Evolutionary conservation across 75 land plant genomes (phyloP).

Genomic region (Chamaecyparis obtusa): DNA sequence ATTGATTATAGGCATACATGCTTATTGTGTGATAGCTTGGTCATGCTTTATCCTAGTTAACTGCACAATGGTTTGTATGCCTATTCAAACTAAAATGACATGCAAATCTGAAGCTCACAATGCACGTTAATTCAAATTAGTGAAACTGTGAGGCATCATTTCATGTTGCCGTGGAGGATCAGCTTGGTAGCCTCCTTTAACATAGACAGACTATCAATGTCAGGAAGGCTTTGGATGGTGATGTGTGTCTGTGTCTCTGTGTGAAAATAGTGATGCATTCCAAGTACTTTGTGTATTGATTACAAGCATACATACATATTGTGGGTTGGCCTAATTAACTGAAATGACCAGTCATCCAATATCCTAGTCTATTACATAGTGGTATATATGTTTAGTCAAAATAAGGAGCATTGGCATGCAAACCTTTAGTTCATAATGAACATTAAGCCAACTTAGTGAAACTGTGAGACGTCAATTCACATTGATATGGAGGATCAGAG

Average conservation of each 20-base stretch:
- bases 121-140: not conserved
- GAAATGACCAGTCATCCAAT: not conserved
- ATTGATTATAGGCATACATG: not conserved
- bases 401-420: not conserved
- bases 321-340: not conserved
- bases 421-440: not conserved
- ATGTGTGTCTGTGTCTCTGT: not conserved
- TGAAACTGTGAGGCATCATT: not conserved
- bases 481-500: not conserved
- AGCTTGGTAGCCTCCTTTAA: not conserved
- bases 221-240: not conserved
- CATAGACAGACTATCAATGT: not conserved
- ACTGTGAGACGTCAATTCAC: not conserved
- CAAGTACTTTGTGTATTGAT: not conserved
- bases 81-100: not conserved
- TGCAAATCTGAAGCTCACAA: not conserved
- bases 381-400: not conserved
- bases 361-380: not conserved
- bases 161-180: not conserved
- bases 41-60: not conserved
- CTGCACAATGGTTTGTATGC: not conserved
- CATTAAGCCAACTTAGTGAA: not conserved
- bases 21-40: too few species aligned
- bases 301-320: not conserved
- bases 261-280: not conserved